phyloP scores from a whole-genome alignment of 208 protist genomes.

The Tritrichomonas musculus region DNA sequence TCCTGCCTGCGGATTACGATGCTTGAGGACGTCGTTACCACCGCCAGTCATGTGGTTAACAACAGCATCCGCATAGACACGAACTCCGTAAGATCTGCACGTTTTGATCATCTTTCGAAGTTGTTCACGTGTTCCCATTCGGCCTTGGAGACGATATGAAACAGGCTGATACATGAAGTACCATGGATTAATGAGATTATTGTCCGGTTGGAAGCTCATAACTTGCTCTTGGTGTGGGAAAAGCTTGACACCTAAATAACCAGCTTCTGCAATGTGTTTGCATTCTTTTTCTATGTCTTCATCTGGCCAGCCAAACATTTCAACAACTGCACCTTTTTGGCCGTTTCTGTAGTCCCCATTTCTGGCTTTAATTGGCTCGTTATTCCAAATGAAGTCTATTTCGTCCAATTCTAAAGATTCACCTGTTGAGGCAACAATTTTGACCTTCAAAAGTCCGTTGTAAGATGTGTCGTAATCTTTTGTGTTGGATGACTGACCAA shows the following conservation, averaged over 20 bases:
- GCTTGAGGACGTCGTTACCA: conserved; percentile 53
- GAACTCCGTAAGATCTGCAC: conserved; percentile 51
- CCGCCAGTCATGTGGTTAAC: too few relatives aligned
- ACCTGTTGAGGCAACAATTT: conserved; percentile 33
- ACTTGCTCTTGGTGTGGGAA: conserved; percentile 57
- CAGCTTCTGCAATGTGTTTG: too few relatives aligned
- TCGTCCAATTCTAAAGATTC: conserved; percentile 41
- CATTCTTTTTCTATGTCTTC: too few relatives aligned
- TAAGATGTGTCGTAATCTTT: conserved; percentile 28
- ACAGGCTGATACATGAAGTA: conserved; percentile 62
- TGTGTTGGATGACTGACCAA: neutral
- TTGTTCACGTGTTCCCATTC: conserved; percentile 52
- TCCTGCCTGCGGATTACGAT: conserved; percentile 47
- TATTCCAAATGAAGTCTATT: conserved; percentile 54
- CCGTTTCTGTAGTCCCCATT: conserved; percentile 54
- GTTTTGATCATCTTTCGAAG: conserved; percentile 52
- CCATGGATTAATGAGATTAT: conserved; percentile 51
- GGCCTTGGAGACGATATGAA: conserved; percentile 53
- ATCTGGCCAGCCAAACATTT: too few relatives aligned
- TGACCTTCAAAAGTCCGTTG: conserved; percentile 34
- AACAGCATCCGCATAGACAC: too few relatives aligned
- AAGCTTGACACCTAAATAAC: conserved; percentile 60
- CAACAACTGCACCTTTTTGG: conserved; percentile 61
- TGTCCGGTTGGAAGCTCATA: conserved; percentile 49
- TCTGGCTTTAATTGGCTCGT: neutral